These are phyloP conservation scores for Chaetomidium leptoderma DNA, from an alignment of 495 filamentous ascomycete species.

Conservation along the genomic window DNA sequence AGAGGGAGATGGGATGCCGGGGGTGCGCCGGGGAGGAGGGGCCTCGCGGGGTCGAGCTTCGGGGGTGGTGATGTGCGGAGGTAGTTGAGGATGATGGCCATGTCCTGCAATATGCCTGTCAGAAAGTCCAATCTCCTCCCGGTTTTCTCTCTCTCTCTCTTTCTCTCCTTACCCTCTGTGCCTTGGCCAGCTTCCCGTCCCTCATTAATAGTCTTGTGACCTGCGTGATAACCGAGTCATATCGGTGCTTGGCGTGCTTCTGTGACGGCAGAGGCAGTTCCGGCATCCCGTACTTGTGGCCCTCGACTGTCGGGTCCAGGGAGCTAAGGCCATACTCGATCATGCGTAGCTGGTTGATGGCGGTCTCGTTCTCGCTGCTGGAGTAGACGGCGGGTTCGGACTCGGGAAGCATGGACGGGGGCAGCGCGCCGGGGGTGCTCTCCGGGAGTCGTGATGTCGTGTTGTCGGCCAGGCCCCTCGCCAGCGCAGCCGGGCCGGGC, in stretches of 20 bases:
- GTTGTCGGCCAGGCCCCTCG: constrained; percentile 35
- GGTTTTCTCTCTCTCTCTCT: background rate
- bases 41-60: constrained; percentile 58
- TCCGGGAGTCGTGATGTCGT: constrained; percentile 7
- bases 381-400: constrained; percentile 20
- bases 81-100: constrained; percentile 76
- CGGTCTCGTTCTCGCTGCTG: constrained; percentile 35
- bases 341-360: constrained; percentile 35
- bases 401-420: constrained; percentile 15
- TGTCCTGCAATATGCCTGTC: constrained; percentile 54
- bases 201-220: constrained; percentile 86
- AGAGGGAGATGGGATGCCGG: constrained; percentile 69
- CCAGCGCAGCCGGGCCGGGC: constrained; percentile 56
- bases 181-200: constrained; percentile 77
- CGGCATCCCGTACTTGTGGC: constrained; percentile 73
- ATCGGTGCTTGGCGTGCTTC: constrained; percentile 66
- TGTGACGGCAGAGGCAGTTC: constrained; percentile 56
- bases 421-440: background rate
- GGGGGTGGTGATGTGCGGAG: constrained; percentile 83
- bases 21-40: constrained; percentile 68
- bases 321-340: constrained; percentile 32
- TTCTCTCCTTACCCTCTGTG: constrained; percentile 65
- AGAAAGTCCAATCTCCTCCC: background rate
- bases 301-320: constrained; percentile 37
- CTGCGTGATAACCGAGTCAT: constrained; percentile 77